A percentile compares a stretch with the other conserved stretches of the same genome.
Evolutionary conservation across 495 filamentous ascomycete species (phyloP).

Genomic region (Xylaria telfairii): DNA sequence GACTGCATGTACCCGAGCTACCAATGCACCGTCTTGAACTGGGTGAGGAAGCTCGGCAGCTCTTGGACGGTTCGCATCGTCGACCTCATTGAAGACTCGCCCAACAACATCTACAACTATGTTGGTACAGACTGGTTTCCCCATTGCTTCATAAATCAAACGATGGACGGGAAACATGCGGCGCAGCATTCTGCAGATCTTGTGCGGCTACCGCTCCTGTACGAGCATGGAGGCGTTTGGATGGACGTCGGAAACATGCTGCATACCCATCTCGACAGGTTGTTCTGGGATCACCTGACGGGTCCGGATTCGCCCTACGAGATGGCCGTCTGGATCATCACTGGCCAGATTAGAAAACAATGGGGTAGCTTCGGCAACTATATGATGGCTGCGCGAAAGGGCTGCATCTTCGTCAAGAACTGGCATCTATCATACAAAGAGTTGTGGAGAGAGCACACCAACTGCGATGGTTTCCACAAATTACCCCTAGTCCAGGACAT

Average conservation of each 20-base stretch:
- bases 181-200: constrained; percentile 48
- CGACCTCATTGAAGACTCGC: constrained; percentile 34
- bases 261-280: constrained; percentile 43
- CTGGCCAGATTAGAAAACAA: constrained; percentile 30
- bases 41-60: constrained; percentile 39
- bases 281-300: constrained; percentile 49
- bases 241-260: constrained; percentile 49
- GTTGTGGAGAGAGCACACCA: constrained; percentile 41
- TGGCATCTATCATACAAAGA: constrained; percentile 46
- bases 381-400: constrained; percentile 45
- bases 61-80: constrained; percentile 40
- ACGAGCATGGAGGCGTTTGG: constrained; percentile 48
- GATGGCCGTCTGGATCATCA: constrained; percentile 41
- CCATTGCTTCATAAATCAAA: constrained; percentile 38
- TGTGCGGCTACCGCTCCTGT: constrained; percentile 45
- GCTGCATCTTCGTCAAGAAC: constrained; percentile 42
- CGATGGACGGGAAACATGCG: constrained; percentile 44
- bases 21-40: constrained; percentile 40
- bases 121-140: constrained; percentile 38
- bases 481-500: constrained; percentile 41
- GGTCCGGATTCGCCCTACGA: constrained; percentile 44
- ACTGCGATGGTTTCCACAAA: constrained; percentile 37
- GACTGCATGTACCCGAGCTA: constrained; percentile 43
- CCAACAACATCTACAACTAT: constrained; percentile 37
- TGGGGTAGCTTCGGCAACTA: constrained; percentile 45